Evolutionary conservation across 225 moss, liverwort and hornwort genomes (phyloP), one percentile per base, ranked within the genome.

Genomic region (Climacium dendroides): DNA sequence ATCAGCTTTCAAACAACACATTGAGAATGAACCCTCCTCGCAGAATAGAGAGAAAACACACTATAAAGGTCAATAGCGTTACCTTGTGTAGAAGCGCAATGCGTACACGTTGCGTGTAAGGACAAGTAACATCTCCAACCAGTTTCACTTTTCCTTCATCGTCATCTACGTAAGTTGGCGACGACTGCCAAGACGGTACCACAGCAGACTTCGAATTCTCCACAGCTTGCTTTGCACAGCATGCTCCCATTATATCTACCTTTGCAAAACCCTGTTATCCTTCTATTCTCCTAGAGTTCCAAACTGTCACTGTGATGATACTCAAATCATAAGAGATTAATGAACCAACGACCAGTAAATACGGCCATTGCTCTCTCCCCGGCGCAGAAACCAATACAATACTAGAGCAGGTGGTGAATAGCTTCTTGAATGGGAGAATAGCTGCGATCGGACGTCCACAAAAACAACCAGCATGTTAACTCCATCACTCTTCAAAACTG

Each of bases 101-200:
- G 86, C 92, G 89, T 18, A 93, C 87, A 62, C 93, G 89, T 79
- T 93, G 93, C 26, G 93, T 93, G 59, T 92, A 89, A 62, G 93
- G 93, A 72, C 93, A 93, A 58, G 92, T 90, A 6, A 93, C 91
- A 81, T 93, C 92, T 47, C 93, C 93, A 26, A 88, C 90, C 83
- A 93, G 48, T 57, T 91, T 90, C 80, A 93, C 92, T 80, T 93
- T 93, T 13, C 84, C 80, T 84, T 90, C 92, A 7, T 92, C 92
- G 48, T 91, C 93, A 64, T 90, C 93, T 24, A 80, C 79, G 62
- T 92, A 92, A 25, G 89, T 85, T 59, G 93, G 93, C 19, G 93
- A 91, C 7, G 93, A 93, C 25, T 88, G 89, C 90, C 92, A 93
- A 19, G 93, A 93, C 78, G 93, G 93, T 53, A 92, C 93, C 57